Evolutionary conservation across 1,284 basidiomycete genomes (phyloP).

Genomic region (Ceratobasidium sp.): DNA sequence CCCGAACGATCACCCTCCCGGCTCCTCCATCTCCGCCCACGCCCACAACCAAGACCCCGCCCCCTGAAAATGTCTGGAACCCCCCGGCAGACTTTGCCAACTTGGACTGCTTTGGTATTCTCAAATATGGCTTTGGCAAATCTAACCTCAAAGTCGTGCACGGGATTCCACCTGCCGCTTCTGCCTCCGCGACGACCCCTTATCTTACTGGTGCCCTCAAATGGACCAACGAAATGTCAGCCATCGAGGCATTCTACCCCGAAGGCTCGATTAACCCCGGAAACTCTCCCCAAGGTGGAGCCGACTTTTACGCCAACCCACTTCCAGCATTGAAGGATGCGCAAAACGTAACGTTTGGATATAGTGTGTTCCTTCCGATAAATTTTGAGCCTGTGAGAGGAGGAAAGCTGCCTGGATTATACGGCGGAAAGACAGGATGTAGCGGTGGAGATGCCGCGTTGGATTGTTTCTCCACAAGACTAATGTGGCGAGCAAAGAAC

Average conservation of each 20-base stretch:
- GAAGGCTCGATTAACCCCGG: constrained; percentile 51
- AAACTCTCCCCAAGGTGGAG: constrained; percentile 50
- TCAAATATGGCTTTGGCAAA: constrained; percentile 49
- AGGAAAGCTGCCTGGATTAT: constrained; percentile 54
- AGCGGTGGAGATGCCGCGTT: constrained; percentile 52
- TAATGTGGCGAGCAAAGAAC: constrained; percentile 53
- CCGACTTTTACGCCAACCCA: constrained; percentile 51
- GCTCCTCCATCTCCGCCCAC: constrained; percentile 4
- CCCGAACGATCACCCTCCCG: constrained; percentile 36
- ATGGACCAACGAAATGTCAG: constrained; percentile 46
- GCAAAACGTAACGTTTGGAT: constrained; percentile 49
- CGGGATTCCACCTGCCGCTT: constrained; percentile 45
- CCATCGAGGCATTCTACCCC: constrained; percentile 50
- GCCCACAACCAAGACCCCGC: neutral
- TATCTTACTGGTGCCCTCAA: constrained; percentile 9
- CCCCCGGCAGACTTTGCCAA: constrained; percentile 48
- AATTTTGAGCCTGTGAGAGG: constrained; percentile 53
- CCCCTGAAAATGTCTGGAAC: constrained; percentile 46
- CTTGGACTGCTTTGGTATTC: constrained; percentile 49
- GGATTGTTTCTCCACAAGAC: constrained; percentile 52
- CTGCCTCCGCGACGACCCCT: neutral
- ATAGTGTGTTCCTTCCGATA: constrained; percentile 51
- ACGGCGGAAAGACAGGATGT: constrained; percentile 53
- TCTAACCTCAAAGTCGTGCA: constrained; percentile 49
- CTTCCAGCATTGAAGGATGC: constrained; percentile 46